Base-by-base conservation (phyloP, 441 rosid species). In the Francoa sonchifolia region DNA sequence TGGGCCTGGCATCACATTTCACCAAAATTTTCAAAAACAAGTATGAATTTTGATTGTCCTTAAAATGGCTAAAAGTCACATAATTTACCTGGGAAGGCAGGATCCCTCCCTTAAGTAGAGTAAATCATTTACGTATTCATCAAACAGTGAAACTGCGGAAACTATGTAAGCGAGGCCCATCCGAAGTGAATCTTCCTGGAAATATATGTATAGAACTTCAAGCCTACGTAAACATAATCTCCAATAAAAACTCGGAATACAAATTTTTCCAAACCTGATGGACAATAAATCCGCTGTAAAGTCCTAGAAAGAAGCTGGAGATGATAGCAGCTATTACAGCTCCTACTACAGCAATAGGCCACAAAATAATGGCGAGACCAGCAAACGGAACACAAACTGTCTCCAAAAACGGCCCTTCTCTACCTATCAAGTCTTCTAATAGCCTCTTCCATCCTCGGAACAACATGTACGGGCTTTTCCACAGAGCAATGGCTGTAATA, bases 381-480 rank as follows among this genome's bases (percentile, higher is more conserved):
- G 97, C 95, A 67, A 88, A 83, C 13, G 95, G 95, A 58, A 83
- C 90, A 58, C 97, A 88, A 0, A 74, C 79, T 0, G 76, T 76
- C 68, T 87, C 93, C 71, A 81, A 52, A 62, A 88, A 88, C 0
- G 93, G 93, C 21, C 97, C 95, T 50, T 88, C 90, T 58, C 95
- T 57, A 14, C 97, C 95, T 22, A 83, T 71, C 66, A 83, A 66
- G 54, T 88, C 95, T 63, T 88, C 93, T 18, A 88, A 50, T 5
- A 83, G 71, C 67, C 95, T 73, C 66, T 74, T 83, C 95, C 94
- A 83, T 49, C 95, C 97, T 69, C 32, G 71, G 45, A 78, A 64
- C 54, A 83, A 52, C 97, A 83, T 83, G 39, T 61, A 76, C 1
- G 95, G 97, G 55, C 90, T 78, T 68, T 76, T 88, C 77, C 76